phyloP scores from a whole-genome alignment of 2,329 filamentous ascomycete species.

The Diaporthe batatas region DNA sequence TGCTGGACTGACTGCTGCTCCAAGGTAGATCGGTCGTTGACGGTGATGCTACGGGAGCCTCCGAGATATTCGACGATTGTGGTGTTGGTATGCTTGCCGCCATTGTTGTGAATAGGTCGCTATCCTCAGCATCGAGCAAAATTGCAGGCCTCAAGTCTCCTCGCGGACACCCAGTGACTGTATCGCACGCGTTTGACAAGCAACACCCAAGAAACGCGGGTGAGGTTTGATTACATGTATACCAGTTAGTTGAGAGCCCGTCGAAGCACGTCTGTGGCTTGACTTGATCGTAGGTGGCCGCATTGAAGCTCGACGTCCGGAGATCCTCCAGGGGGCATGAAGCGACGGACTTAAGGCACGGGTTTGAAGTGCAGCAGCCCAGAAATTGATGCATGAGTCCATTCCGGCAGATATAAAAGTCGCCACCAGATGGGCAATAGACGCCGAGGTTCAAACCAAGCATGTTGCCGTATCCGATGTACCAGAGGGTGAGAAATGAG shows the following conservation, averaged over 20 bases:
- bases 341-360: not conserved
- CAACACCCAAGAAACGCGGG: not conserved
- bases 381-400: not conserved
- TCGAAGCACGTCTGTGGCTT: not conserved
- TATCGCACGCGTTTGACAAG: not conserved
- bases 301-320: not conserved
- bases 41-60: not conserved
- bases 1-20: not conserved
- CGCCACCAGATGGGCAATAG: not conserved
- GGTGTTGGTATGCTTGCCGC: not conserved
- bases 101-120: not conserved
- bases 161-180: not conserved
- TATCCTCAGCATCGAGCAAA: not conserved
- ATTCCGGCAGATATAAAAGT: not conserved
- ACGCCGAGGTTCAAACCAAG: not conserved
- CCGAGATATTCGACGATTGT: not conserved
- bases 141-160: not conserved
- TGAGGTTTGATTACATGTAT: not conserved
- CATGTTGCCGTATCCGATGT: not conserved
- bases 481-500: not conserved
- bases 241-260: not conserved
- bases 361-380: not conserved
- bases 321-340: not conserved
- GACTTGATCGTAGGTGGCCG: not conserved
- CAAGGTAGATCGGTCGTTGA: too few relatives aligned